phyloP scores from a whole-genome alignment of 1,139 yeast species.

The Suzukiozyma palmioleophila region DNA sequence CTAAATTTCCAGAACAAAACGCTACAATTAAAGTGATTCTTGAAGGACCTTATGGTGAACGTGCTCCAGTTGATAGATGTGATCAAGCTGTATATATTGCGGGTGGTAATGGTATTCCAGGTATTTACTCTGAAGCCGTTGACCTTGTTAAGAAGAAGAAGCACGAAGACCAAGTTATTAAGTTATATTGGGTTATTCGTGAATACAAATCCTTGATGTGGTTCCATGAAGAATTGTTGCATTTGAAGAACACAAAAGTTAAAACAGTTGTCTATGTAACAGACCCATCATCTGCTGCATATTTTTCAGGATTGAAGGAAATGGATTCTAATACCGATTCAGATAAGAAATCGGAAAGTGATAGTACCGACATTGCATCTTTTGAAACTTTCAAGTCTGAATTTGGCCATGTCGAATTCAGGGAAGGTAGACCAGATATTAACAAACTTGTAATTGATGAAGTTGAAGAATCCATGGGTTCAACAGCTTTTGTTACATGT shows the following conservation, averaged over 20 bases:
- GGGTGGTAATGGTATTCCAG: conserved; percentile 43
- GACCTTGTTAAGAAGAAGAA: conserved; percentile 11
- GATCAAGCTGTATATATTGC: conserved; percentile 31
- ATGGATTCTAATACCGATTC: conserved; percentile 7
- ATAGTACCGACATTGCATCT: not conserved
- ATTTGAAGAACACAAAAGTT: conserved; percentile 20
- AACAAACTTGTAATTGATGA: conserved; percentile 23
- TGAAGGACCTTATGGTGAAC: conserved; percentile 38
- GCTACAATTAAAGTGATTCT: conserved; percentile 25
- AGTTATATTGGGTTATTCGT: conserved; percentile 34
- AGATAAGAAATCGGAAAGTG: conserved; percentile 2
- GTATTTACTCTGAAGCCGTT: conserved; percentile 26
- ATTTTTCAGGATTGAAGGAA: conserved; percentile 13
- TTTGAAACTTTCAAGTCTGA: conserved; percentile 8
- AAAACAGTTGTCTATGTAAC: conserved; percentile 31
- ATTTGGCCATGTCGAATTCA: conserved; percentile 25
- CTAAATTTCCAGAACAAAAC: conserved; percentile 20
- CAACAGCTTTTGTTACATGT: conserved; percentile 44
- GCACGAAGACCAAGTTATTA: conserved; percentile 18
- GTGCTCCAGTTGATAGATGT: conserved; percentile 22
- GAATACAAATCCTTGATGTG: conserved; percentile 29
- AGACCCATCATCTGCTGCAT: conserved; percentile 16
- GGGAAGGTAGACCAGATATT: conserved; percentile 31
- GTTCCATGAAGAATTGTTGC: conserved; percentile 30
- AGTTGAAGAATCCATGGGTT: conserved; percentile 28